A percentile compares a stretch with the other conserved stretches of the same genome.
Evolutionary conservation across 176 grass and related monocot species (phyloP).

Genomic region (Cocos nucifera): DNA sequence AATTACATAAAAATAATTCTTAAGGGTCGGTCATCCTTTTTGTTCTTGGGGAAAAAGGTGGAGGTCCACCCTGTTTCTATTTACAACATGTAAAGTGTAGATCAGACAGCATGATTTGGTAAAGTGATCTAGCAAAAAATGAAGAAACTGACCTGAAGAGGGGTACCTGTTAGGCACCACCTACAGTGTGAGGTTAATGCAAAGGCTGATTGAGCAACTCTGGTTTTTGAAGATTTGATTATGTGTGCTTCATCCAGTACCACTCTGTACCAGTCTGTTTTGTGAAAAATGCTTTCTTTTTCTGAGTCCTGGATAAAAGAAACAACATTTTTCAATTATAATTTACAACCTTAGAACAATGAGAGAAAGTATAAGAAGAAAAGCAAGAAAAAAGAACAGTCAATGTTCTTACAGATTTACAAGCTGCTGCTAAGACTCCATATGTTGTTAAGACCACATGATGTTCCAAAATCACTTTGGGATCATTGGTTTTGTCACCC

Average conservation of each 20-base stretch:
- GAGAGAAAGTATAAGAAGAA: not conserved
- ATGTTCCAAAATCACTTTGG: constrained; percentile 46
- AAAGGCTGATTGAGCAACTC: constrained; percentile 62
- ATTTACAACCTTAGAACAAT: not conserved
- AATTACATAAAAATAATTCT: too few relatives aligned
- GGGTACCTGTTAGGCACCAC: constrained; percentile 95
- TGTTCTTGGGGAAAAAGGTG: too few relatives aligned
- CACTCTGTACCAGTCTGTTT: constrained; percentile 68
- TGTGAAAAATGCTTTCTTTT: constrained; percentile 61
- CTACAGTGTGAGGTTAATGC: constrained; percentile 61
- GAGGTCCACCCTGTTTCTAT: too few relatives aligned
- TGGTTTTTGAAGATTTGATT: constrained; percentile 72
- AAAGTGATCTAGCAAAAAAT: not conserved
- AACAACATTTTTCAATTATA: constrained; percentile 14
- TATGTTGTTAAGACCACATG: constrained; percentile 83
- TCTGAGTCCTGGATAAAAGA: constrained; percentile 29
- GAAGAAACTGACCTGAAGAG: constrained; percentile 47
- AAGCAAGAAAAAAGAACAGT: not conserved
- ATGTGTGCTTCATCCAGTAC: constrained; percentile 89
- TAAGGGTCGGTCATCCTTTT: too few relatives aligned
- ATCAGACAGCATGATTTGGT: too few relatives aligned
- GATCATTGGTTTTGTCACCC: constrained; percentile 50
- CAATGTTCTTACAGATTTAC: constrained; percentile 41
- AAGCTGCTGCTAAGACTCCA: constrained; percentile 49
- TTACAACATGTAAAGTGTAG: too few relatives aligned